Percentiles rank a stretch among this genome's conserved stretches.
phyloP scores from a whole-genome alignment of 805 yeast genomes.

The Teunomyces funiuensis region DNA sequence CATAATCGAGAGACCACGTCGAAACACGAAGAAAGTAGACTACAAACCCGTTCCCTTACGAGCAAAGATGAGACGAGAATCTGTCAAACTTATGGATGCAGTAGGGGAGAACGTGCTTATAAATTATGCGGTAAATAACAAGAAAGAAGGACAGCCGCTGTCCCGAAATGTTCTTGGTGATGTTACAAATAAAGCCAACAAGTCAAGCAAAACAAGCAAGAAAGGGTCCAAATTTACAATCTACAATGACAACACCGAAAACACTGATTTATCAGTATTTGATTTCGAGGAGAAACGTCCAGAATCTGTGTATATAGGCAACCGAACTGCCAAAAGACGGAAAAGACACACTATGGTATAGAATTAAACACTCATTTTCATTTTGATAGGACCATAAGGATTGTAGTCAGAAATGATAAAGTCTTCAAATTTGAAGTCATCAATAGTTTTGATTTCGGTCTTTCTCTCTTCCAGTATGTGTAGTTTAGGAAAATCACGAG shows the following conservation, averaged over 20 bases:
- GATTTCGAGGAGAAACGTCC: conserved; percentile 10
- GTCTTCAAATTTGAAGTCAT: conserved; percentile 86
- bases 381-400: conserved; percentile 80
- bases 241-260: conserved; percentile 26
- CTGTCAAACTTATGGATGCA: conserved; percentile 61
- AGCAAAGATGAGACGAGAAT: conserved; percentile 66
- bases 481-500: conserved; percentile 79
- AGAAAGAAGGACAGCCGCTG: conserved; percentile 3
- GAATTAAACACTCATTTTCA: conserved; percentile 92
- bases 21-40: conserved; percentile 58
- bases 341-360: conserved; percentile 9
- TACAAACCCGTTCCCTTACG: conserved; percentile 69
- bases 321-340: conserved; percentile 15
- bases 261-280: conserved; percentile 8
- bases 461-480: conserved; percentile 57
- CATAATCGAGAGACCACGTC: conserved; percentile 34
- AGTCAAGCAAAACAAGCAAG: conserved; percentile 2
- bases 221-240: neutral
- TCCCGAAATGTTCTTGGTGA: conserved; percentile 7
- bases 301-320: conserved; percentile 9
- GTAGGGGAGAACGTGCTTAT: conserved; percentile 37
- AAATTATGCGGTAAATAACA: conserved; percentile 10
- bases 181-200: conserved; percentile 3
- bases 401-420: conserved; percentile 77
- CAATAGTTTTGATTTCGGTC: conserved; percentile 59